Conservation (phyloP, 2,329 filamentous ascomycete genomes). For the Epicoccum sorghinum region DNA sequence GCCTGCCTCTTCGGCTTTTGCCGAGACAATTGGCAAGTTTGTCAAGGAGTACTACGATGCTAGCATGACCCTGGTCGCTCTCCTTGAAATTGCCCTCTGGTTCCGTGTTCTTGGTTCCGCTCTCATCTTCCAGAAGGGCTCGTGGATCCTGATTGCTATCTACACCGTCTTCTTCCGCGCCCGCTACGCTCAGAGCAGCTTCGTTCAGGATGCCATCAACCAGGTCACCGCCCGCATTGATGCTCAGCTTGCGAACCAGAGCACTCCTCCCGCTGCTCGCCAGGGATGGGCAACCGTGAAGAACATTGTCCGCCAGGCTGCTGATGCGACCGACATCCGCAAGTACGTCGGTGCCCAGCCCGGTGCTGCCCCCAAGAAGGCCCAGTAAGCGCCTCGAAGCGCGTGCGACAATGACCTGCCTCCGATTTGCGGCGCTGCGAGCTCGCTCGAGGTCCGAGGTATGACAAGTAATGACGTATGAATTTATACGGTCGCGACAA, state of each 20-base stretch:
- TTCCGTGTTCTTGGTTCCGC: slow-evolving; percentile 80
- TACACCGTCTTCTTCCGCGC: slow-evolving; percentile 95
- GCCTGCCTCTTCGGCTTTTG: slow-evolving; percentile 66
- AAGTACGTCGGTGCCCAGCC: slow-evolving; percentile 68
- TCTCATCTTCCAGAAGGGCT: slow-evolving; percentile 85
- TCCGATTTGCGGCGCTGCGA: slow-evolving; percentile 20
- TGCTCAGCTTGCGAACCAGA: slow-evolving; percentile 82
- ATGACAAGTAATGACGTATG: slow-evolving; percentile 33
- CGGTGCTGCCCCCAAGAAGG: slow-evolving; percentile 68
- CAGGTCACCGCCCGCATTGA: slow-evolving; percentile 78
- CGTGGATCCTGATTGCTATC: slow-evolving; percentile 83
- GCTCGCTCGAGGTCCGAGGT: slow-evolving; percentile 21
- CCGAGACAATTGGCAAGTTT: slow-evolving; percentile 86
- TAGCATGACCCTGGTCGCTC: slow-evolving; percentile 91
- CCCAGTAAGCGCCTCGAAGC: slow-evolving; percentile 49
- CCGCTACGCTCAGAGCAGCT: slow-evolving; percentile 85
- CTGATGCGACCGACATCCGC: slow-evolving; percentile 78
- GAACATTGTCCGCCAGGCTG: slow-evolving; percentile 72
- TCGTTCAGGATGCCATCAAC: slow-evolving; percentile 83
- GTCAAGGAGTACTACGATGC: slow-evolving; percentile 98
- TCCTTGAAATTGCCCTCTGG: slow-evolving; percentile 87
- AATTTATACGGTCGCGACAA: slow-evolving; percentile 18
- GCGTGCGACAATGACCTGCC: slow-evolving; percentile 22
- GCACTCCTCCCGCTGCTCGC: slow-evolving; percentile 78
- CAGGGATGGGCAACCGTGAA: slow-evolving; percentile 84